Evolutionary conservation across 129 eudicot species (phyloP), one percentile per base, ranked within the genome.

Genomic region (Centella asiatica): DNA sequence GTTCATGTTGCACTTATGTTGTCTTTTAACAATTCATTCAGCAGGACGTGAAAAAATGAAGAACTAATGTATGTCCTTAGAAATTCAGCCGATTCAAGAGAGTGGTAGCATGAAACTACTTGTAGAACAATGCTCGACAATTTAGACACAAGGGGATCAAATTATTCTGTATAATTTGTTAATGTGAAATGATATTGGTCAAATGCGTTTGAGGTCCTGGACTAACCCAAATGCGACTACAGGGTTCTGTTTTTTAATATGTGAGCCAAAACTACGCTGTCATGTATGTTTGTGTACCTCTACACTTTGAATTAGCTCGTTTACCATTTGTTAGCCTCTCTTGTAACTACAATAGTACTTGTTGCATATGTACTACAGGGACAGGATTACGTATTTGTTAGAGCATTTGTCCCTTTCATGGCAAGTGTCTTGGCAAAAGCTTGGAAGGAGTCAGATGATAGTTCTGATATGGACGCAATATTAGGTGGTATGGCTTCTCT

Each of bases 401-500:
- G 95, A 65, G 78, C 81, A 36, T 82, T 87, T 25, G 69, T 87
- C 45, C 98, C 98, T 4, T 90, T 90, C 52, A 79, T 65, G 9
- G 95, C 98, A 22, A 87, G 98, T 62, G 45, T 68, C 27, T 58
- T 92, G 73, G 40, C 81, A 63, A 92, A 87, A 74, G 83, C 90
- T 57, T 87, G 77, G 23, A 81, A 87, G 69, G 88, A 81, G 69
- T 80, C 81, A 2, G 80, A 37, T 61, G 80, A 87, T 74, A 65
- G 42, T 53, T 58, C 65, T 39, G 94, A 92, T 67, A 60, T 80
- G 80, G 95, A 87, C 44, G 67, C 82, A 10, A 71, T 92, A 58
- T 68, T 92, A 68, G 85, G 95, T 44, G 98, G 98, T 29, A 51
- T 84, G 74, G 98, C 94, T 69, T 71, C 95, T 73, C 34, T 92